Evolutionary conservation across 106 monocot species (phyloP).

Genomic region (Platanthera guangdongensis): DNA sequence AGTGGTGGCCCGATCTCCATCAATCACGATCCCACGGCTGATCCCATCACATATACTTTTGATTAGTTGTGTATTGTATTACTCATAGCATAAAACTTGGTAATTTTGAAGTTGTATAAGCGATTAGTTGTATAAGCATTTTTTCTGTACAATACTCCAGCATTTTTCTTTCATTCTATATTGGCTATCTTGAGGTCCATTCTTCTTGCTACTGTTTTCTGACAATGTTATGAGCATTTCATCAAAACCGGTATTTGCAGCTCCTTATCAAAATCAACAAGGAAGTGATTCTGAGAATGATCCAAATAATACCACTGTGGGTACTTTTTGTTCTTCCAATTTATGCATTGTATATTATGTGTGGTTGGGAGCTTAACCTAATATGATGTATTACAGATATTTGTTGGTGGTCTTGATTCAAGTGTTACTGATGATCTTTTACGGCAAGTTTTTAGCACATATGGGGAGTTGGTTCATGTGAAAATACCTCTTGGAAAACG

Average conservation of each 20-base stretch:
- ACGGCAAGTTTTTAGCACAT: constrained; percentile 39
- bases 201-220: constrained; percentile 7
- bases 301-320: constrained; percentile 60
- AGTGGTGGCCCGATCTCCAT: no score
- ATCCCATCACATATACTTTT: no score
- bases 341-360: not conserved
- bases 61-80: not conserved
- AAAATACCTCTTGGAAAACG: constrained; percentile 57
- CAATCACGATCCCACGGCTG: no score
- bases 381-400: constrained; percentile 25
- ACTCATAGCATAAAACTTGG: not conserved
- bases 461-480: constrained; percentile 46
- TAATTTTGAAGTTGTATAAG: not conserved
- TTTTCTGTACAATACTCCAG: not conserved
- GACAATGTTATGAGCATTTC: not conserved
- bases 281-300: constrained; percentile 44
- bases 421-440: constrained; percentile 45
- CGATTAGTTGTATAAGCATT: not conserved
- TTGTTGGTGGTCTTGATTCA: constrained; percentile 55
- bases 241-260: constrained; percentile 15
- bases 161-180: not conserved
- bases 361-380: not conserved
- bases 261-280: constrained; percentile 28
- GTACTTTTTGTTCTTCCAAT: constrained; percentile 7
- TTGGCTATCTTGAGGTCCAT: not conserved